Evolutionary conservation across 2,329 filamentous ascomycete species (phyloP).

Genomic region (Fusarium metavorans): DNA sequence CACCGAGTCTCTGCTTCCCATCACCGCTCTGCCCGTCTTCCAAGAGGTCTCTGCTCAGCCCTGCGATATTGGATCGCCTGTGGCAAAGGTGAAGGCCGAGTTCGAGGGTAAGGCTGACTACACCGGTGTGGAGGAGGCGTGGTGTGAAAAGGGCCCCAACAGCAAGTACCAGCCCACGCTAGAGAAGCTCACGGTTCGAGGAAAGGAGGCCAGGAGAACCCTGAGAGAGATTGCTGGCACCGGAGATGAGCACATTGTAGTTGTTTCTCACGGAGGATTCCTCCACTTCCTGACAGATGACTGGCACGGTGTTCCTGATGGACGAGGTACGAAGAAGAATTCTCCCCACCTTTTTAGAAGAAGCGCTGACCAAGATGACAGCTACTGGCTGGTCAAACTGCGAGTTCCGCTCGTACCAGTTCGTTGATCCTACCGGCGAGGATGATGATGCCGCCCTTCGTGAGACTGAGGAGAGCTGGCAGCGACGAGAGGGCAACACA

Average conservation of each 20-base stretch:
- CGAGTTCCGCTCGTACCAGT: conserved; percentile 77
- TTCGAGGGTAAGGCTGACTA: conserved; percentile 75
- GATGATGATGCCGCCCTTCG: conserved; percentile 61
- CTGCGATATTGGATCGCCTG: conserved; percentile 79
- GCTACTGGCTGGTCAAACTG: conserved; percentile 82
- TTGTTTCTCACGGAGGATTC: conserved; percentile 87
- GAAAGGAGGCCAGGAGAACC: conserved; percentile 69
- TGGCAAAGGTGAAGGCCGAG: conserved; percentile 66
- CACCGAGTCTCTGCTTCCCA: conserved; percentile 56
- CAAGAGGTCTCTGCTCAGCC: conserved; percentile 83
- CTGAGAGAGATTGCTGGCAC: conserved; percentile 63
- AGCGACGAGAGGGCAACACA: conserved; percentile 56
- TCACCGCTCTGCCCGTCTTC: conserved; percentile 78
- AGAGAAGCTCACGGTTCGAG: conserved; percentile 69
- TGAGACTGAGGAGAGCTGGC: conserved; percentile 64
- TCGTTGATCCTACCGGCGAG: conserved; percentile 63
- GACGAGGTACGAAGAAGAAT: conserved; percentile 51
- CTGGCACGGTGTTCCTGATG: conserved; percentile 70
- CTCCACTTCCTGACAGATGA: conserved; percentile 89
- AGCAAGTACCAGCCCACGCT: conserved; percentile 61
- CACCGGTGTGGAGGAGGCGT: conserved; percentile 69
- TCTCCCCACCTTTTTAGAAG: background rate
- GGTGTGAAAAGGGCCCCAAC: conserved; percentile 73
- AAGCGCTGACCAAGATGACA: conserved; percentile 46
- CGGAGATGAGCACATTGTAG: conserved; percentile 73